A percentile compares a stretch with the other conserved stretches of the same genome.
Conservation (phyloP, 208 protist genomes). For the Trypanosoma avium region DNA sequence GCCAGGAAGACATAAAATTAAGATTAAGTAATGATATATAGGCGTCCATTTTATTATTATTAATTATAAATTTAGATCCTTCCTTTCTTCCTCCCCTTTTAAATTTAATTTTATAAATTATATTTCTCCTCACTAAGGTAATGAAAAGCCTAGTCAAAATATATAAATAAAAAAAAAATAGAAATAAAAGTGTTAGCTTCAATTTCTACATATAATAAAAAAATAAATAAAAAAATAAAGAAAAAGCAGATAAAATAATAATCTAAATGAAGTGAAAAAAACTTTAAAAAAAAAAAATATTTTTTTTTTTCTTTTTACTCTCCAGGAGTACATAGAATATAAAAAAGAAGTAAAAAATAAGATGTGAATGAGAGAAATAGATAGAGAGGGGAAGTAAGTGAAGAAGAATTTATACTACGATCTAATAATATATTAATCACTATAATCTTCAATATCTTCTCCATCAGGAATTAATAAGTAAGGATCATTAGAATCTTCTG, state of each 20-base stretch:
- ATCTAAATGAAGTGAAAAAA: neutral
- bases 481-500: neutral
- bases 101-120: no score
- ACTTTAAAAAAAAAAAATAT: neutral
- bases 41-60: slow-evolving; percentile 60
- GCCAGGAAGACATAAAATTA: slow-evolving; percentile 85
- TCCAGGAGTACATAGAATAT: no score
- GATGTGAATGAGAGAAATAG: no score
- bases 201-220: neutral
- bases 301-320: no score
- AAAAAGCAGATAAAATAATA: neutral
- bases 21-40: slow-evolving; percentile 81
- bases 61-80: neutral
- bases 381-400: no score
- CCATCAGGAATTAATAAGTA: slow-evolving; percentile 34
- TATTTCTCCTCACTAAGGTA: no score
- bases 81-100: neutral
- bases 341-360: no score
- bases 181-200: no score
- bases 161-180: neutral
- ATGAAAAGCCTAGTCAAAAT: no score
- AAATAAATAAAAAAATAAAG: neutral
- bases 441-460: slow-evolving; percentile 56
- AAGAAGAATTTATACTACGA: slow-evolving; percentile 18
- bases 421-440: slow-evolving; percentile 31